Percentiles rank a stretch among this genome's conserved stretches.
These are phyloP conservation scores for Phytophthora constricta DNA, from an alignment of 352 stramenopile genomes.

Conservation along the genomic window DNA sequence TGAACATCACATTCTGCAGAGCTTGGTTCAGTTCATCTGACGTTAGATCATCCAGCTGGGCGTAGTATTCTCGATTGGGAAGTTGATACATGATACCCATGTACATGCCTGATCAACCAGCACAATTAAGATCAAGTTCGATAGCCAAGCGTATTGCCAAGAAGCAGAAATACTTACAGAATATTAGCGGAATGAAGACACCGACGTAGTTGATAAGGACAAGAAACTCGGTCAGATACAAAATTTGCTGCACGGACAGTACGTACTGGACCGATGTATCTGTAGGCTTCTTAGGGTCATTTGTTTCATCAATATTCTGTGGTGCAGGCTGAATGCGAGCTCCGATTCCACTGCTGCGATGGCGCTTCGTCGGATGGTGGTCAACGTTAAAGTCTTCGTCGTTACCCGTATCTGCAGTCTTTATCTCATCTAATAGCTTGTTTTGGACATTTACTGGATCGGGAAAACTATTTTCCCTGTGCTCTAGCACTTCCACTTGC, in stretches of 20 bases:
- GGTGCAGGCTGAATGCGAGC: conserved; percentile 18
- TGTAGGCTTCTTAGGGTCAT: conserved; percentile 1
- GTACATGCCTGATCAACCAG: conserved; percentile 23
- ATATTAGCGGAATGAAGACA: conserved; percentile 40
- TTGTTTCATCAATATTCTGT: not conserved
- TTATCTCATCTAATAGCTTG: too few relatives aligned
- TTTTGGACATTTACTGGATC: too few relatives aligned
- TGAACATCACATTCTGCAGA: conserved; percentile 19
- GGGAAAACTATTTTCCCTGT: not conserved
- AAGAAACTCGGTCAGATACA: conserved; percentile 41
- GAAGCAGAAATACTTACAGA: conserved; percentile 25
- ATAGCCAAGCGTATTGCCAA: not conserved
- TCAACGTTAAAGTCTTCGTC: too few relatives aligned
- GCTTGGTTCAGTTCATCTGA: conserved; percentile 21
- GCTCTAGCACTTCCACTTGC: not conserved
- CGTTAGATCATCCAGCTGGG: conserved; percentile 22
- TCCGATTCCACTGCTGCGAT: not conserved
- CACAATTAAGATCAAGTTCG: not conserved
- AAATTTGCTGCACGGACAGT: conserved; percentile 19
- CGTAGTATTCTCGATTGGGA: conserved; percentile 34
- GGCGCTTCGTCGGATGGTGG: too few relatives aligned
- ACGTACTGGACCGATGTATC: conserved; percentile 11
- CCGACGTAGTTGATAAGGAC: conserved; percentile 42
- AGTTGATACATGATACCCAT: conserved; percentile 28
- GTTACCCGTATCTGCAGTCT: too few relatives aligned